A percentile compares a stretch with the other conserved stretches of the same genome.
Conservation (phyloP, 306 rosid genomes). For the Lagenaria siceraria region DNA sequence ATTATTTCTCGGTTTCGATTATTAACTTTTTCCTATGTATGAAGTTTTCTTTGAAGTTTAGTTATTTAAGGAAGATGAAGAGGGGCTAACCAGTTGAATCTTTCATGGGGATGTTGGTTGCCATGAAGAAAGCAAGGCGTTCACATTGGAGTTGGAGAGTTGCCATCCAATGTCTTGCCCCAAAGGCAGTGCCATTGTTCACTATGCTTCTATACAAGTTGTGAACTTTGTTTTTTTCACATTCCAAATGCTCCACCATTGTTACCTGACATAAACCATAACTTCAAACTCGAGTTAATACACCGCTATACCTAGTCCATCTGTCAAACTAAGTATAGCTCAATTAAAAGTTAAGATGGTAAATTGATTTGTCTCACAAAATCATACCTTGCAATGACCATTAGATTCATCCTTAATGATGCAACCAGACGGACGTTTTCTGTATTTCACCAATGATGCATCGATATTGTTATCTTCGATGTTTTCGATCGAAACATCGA, state of each 20-base stretch:
- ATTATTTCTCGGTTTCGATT: no score
- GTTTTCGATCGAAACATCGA: slow-evolving; percentile 79
- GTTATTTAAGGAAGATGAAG: neutral
- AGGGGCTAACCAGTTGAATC: slow-evolving; percentile 45
- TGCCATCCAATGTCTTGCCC: slow-evolving; percentile 90
- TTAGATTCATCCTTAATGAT: slow-evolving; percentile 86
- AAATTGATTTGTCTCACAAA: neutral
- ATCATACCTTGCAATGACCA: slow-evolving; percentile 86
- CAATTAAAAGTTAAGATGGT: neutral
- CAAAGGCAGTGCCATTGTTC: slow-evolving; percentile 76
- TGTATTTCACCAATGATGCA: slow-evolving; percentile 66
- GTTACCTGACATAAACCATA: slow-evolving; percentile 34
- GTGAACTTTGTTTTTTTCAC: slow-evolving; percentile 67
- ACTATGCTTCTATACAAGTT: slow-evolving; percentile 65
- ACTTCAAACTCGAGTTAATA: neutral
- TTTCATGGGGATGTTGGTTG: slow-evolving; percentile 95
- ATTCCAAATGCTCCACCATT: slow-evolving; percentile 95
- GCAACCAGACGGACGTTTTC: slow-evolving; percentile 96
- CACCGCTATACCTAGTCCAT: neutral
- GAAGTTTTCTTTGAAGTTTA: no score
- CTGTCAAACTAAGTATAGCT: no score
- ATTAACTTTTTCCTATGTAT: no score
- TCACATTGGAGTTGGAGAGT: slow-evolving; percentile 90
- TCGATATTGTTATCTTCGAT: slow-evolving; percentile 81
- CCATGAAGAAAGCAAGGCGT: slow-evolving; percentile 68